These are phyloP conservation scores for Vigna unguiculata DNA, from an alignment of 306 rosid genomes.

Conservation along the genomic window DNA sequence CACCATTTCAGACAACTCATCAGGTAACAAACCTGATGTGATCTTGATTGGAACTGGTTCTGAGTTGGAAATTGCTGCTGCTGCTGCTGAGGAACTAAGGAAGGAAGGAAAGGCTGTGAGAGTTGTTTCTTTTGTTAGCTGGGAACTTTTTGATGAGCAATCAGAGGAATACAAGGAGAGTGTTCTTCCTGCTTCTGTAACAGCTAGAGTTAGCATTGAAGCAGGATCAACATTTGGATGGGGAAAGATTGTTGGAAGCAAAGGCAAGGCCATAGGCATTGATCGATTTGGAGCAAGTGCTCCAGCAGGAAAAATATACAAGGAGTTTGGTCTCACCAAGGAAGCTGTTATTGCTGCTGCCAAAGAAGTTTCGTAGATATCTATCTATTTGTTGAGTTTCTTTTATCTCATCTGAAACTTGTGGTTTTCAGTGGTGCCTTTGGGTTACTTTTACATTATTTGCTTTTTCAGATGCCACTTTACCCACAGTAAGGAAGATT, in stretches of 20 bases:
- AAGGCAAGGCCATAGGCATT: slow-evolving; percentile 94
- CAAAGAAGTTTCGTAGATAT: slow-evolving; percentile 61
- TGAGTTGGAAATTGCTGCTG: slow-evolving; percentile 90
- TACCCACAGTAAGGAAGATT: slow-evolving; percentile 53
- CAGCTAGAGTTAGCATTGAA: slow-evolving; percentile 98
- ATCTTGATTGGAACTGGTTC: slow-evolving; percentile 95
- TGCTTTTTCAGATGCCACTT: slow-evolving; percentile 54
- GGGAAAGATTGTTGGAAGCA: slow-evolving; percentile 81
- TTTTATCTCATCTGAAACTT: slow-evolving; percentile 44
- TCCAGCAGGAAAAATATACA: slow-evolving; percentile 91
- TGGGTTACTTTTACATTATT: slow-evolving; percentile 43
- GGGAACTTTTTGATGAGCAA: slow-evolving; percentile 96
- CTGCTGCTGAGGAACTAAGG: slow-evolving; percentile 89
- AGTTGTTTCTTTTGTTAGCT: slow-evolving; percentile 88
- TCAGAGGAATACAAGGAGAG: slow-evolving; percentile 95
- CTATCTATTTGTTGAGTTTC: slow-evolving; percentile 32
- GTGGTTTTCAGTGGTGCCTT: slow-evolving; percentile 36
- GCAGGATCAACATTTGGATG: slow-evolving; percentile 97
- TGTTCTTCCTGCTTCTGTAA: slow-evolving; percentile 83
- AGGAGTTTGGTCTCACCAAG: slow-evolving; percentile 85
- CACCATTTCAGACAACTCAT: slow-evolving; percentile 81
- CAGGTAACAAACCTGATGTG: slow-evolving; percentile 92
- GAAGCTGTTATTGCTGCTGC: slow-evolving; percentile 97
- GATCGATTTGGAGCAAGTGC: slow-evolving; percentile 99
- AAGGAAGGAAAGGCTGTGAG: slow-evolving; percentile 93